Percentiles rank a stretch among this genome's conserved stretches.
Conservation (phyloP, 1,139 yeast species). For the Hyphopichia khmerensis region DNA sequence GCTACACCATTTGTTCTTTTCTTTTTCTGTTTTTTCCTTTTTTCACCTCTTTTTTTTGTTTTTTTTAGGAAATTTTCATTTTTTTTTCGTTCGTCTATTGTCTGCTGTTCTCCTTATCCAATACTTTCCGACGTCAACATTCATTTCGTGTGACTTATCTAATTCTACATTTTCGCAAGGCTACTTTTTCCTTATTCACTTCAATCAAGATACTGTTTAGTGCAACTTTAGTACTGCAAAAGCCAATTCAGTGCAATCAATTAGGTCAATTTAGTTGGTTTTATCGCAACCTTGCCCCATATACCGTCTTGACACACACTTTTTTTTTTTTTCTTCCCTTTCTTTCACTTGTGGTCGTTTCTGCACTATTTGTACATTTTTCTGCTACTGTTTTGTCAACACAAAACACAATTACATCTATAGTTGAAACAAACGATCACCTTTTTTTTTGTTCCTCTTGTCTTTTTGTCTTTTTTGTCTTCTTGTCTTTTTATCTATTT, state of each 20-base stretch:
- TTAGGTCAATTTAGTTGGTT: neutral
- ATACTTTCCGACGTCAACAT: too few species aligned
- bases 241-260: too few species aligned
- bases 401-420: neutral
- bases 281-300: neutral
- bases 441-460: neutral
- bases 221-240: too few species aligned
- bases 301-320: neutral
- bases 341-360: neutral
- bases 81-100: too few species aligned
- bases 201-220: too few species aligned
- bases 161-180: too few species aligned
- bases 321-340: neutral
- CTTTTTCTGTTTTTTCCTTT: neutral
- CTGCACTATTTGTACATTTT: constrained; percentile 1
- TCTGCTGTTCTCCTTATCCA: neutral
- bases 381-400: constrained; percentile 1
- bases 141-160: too few species aligned
- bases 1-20: neutral
- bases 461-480: neutral
- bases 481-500: too few species aligned
- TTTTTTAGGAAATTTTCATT: too few species aligned
- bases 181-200: too few species aligned
- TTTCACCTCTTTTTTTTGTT: too few species aligned
- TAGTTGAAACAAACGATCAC: neutral